These are phyloP conservation scores for Hymenoscyphus repandus DNA, from an alignment of 2,329 filamentous ascomycete genomes.

Conservation along the genomic window DNA sequence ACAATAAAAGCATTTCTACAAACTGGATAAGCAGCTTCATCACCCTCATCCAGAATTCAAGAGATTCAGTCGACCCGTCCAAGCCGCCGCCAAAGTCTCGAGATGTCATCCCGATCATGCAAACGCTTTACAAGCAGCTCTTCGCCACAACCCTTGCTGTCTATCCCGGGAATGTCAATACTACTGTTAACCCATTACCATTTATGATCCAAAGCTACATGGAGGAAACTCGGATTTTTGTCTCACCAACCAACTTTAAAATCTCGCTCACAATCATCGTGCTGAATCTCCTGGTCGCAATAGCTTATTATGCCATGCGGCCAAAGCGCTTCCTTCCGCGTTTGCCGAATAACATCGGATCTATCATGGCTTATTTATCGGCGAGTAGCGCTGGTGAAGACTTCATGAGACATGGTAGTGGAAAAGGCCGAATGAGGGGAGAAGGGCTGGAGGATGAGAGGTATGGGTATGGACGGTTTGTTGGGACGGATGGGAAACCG, in stretches of 20 bases:
- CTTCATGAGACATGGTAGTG: conserved; percentile 28
- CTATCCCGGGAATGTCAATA: conserved; percentile 38
- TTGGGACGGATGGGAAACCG: conserved; percentile 41
- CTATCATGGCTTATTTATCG: conserved; percentile 42
- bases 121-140: conserved; percentile 32
- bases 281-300: conserved; percentile 39
- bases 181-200: neutral
- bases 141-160: conserved; percentile 40
- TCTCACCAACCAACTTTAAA: conserved; percentile 41
- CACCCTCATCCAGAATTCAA: conserved; percentile 38
- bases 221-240: conserved; percentile 41
- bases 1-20: too few species aligned
- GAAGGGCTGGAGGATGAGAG: conserved; percentile 14
- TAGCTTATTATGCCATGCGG: conserved; percentile 37
- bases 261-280: conserved; percentile 40
- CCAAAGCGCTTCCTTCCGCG: conserved; percentile 42
- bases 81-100: conserved; percentile 31
- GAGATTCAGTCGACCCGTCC: conserved; percentile 32
- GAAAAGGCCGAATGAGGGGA: neutral
- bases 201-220: conserved; percentile 4
- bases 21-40: conserved; percentile 29
- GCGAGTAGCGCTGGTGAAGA: conserved; percentile 37
- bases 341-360: conserved; percentile 46
- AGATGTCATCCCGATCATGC: conserved; percentile 22
- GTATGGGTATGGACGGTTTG: conserved; percentile 46